Base-by-base conservation (phyloP, 1,284 basidiomycete genomes). In the Megacollybia platyphylla region DNA sequence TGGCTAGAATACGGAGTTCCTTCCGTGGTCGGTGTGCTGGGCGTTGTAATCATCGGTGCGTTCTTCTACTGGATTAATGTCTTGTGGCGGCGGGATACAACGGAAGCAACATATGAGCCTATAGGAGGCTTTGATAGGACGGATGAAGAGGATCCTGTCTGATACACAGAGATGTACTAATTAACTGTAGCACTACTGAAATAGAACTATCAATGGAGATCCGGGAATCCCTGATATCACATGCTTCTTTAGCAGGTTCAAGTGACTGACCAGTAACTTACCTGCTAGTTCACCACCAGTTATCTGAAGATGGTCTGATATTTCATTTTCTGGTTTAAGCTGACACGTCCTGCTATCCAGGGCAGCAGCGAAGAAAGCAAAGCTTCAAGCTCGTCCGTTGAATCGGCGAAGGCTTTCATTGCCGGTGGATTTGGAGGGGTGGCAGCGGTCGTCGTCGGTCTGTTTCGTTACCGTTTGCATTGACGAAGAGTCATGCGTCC, bases 351-450 rank as follows among this genome's bases (percentile, higher is more conserved):
- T 15, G 15, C 15, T 15, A 15, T 36, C 36, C 41, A 41, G 49
- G 56, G 48, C 48, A 48, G 39, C 32, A 6, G 8, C n/a, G 32
- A 36, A n/a, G 27, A 27, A 28, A 24, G 44, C 43, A 17, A 63
- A 44, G 45, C 44, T 5, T 36, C 27, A 11, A 56, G 52, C 36
- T 69, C 77, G 34, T 72, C 74, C 28, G 53, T 63, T 31, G 75
- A 83, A 47, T 75, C 73, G 48, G 58, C 79, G 54, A 94, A 93
- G 64, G 80, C 87, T 6, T 93, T 93, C 65, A 66, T 91, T 46
- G 77, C 87, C 37, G 94, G 94, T 53, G 94, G 94, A 35, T 85
- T 89, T 54, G 94, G 94, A 52, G 93, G 94, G 54, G 68, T 82
- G 46, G 71, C 79, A 49, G 86, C 86, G 43, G 91, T 96, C 7